Evolutionary conservation across 2,329 filamentous ascomycete genomes (phyloP).

Genomic region (Diaporthe ilicicola): DNA sequence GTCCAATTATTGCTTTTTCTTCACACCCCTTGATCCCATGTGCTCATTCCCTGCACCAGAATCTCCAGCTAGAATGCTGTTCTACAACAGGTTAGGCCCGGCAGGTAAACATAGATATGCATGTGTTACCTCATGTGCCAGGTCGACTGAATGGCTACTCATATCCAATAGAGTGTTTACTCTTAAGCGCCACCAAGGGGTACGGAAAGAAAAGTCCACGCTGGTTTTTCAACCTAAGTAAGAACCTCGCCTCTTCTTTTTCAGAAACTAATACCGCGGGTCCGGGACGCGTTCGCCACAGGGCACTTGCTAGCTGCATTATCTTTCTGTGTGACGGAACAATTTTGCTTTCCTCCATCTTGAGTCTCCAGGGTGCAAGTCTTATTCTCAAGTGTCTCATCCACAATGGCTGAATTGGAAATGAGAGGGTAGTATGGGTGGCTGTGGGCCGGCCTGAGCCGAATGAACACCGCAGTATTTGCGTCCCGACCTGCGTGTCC

Average conservation of each 20-base stretch:
- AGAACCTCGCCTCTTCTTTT: neutral
- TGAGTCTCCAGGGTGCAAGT: neutral
- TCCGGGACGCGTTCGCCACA: neutral
- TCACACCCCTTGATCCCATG: neutral
- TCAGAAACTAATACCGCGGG: neutral
- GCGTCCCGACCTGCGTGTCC: neutral
- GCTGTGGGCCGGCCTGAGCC: neutral
- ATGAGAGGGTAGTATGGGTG: neutral
- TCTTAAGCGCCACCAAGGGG: neutral
- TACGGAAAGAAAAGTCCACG: too few species aligned
- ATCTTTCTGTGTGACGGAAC: neutral
- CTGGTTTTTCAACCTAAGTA: neutral
- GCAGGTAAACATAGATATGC: neutral
- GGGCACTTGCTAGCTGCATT: neutral
- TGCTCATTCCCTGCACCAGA: neutral
- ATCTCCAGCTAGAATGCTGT: neutral
- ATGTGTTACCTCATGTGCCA: neutral
- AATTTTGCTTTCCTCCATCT: neutral
- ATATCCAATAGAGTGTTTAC: constrained; percentile 13
- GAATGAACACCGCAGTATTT: neutral
- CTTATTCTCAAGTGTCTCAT: neutral
- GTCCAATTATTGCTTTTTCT: neutral
- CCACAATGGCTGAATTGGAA: neutral
- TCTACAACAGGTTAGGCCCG: neutral
- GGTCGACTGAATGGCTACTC: neutral